These are phyloP conservation scores for Areca catechu DNA, from an alignment of 176 grass and related monocot species.

Conservation along the genomic window DNA sequence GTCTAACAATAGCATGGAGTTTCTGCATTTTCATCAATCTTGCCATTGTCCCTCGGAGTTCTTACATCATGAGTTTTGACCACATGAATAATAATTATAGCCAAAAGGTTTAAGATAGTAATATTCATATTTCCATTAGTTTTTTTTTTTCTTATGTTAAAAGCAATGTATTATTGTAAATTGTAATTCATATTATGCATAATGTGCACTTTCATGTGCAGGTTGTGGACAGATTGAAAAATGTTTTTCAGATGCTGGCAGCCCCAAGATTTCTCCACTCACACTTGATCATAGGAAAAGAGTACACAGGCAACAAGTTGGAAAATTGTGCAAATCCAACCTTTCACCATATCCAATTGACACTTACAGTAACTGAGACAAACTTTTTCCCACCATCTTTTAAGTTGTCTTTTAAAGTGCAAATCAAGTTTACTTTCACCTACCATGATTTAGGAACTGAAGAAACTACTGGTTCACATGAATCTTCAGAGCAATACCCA, in stretches of 20 bases:
- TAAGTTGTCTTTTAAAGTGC: conserved; percentile 11
- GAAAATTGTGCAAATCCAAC: conserved; percentile 31
- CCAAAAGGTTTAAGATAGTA: too few relatives aligned
- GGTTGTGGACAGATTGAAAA: conserved; percentile 42
- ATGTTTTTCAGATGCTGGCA: conserved; percentile 40
- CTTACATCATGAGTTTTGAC: too few relatives aligned
- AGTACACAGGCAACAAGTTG: conserved; percentile 35
- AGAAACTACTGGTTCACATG: conserved; percentile 43
- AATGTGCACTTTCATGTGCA: conserved; percentile 34
- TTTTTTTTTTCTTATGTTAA: too few relatives aligned
- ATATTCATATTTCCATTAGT: too few relatives aligned
- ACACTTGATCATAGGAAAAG: conserved; percentile 32
- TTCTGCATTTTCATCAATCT: too few relatives aligned
- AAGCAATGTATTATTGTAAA: too few relatives aligned
- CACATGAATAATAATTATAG: too few relatives aligned
- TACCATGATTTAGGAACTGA: conserved; percentile 34
- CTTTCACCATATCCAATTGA: conserved; percentile 31
- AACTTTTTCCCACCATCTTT: neutral
- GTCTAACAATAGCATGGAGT: too few relatives aligned
- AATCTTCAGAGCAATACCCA: conserved; percentile 41
- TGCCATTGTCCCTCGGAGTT: too few relatives aligned
- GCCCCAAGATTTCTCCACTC: conserved; percentile 30
- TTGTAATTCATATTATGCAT: neutral
- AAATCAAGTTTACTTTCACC: neutral
- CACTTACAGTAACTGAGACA: conserved; percentile 31